Evolutionary conservation across 495 filamentous ascomycete genomes (phyloP).

Genomic region (Lepidopterella palustris): DNA sequence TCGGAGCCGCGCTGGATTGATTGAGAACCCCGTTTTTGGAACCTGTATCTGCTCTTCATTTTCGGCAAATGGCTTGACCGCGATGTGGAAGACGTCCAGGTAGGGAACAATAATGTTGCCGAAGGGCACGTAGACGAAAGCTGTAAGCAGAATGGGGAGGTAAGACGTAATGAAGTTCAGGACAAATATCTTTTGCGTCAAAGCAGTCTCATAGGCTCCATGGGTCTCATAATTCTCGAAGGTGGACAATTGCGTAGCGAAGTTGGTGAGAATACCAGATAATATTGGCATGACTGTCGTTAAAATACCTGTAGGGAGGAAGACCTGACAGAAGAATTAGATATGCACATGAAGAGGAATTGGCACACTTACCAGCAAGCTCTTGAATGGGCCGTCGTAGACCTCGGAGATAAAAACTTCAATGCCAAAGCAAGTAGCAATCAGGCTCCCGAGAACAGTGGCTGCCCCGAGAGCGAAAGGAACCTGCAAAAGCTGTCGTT

Average conservation of each 20-base stretch:
- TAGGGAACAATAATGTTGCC: constrained; percentile 81
- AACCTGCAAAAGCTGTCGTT: constrained; percentile 74
- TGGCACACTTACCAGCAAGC: constrained; percentile 57
- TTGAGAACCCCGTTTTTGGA: constrained; percentile 58
- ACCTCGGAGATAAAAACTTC: constrained; percentile 95
- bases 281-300: constrained; percentile 76
- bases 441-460: constrained; percentile 66
- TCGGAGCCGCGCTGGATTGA: constrained; percentile 76
- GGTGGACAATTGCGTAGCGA: constrained; percentile 75
- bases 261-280: constrained; percentile 62
- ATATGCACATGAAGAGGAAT: neutral
- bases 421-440: constrained; percentile 83
- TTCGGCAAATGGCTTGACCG: constrained; percentile 65
- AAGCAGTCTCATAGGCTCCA: constrained; percentile 67
- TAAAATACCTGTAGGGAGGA: constrained; percentile 79
- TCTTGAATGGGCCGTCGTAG: constrained; percentile 85
- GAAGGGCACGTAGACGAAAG: constrained; percentile 96
- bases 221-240: constrained; percentile 89
- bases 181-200: constrained; percentile 88
- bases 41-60: constrained; percentile 58
- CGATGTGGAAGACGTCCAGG: constrained; percentile 76
- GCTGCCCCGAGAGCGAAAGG: constrained; percentile 77
- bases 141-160: constrained; percentile 82
- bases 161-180: constrained; percentile 98
- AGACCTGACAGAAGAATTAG: constrained; percentile 49